A percentile compares a stretch with the other conserved stretches of the same genome.
Evolutionary conservation across 495 filamentous ascomycete species (phyloP).

Genomic region (Cudoniella acicularis): DNA sequence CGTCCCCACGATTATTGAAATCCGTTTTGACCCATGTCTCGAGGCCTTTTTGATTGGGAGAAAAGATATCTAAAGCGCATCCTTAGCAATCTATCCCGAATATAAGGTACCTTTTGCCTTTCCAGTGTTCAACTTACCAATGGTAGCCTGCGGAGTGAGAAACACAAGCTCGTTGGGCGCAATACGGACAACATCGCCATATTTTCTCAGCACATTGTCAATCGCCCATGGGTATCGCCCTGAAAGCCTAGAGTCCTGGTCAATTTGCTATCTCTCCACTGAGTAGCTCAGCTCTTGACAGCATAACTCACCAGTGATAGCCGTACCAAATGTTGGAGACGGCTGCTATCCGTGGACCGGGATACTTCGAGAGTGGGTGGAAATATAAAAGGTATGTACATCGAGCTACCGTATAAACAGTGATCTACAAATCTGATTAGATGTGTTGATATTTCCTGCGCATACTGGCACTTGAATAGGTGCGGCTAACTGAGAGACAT

Average conservation of each 20-base stretch:
- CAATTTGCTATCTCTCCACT: background rate
- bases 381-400: slow-evolving; percentile 50
- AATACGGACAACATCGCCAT: slow-evolving; percentile 21
- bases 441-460: too few relatives aligned
- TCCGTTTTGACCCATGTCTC: slow-evolving; percentile 22
- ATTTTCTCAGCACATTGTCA: slow-evolving; percentile 11
- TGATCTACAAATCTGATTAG: background rate
- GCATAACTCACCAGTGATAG: slow-evolving; percentile 12
- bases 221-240: slow-evolving; percentile 22
- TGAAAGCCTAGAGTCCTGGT: slow-evolving; percentile 4
- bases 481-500: too few relatives aligned
- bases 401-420: background rate
- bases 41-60: slow-evolving; percentile 4
- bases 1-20: slow-evolving; percentile 14
- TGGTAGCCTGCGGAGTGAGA: slow-evolving; percentile 9
- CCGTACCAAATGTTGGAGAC: slow-evolving; percentile 13
- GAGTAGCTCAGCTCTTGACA: background rate
- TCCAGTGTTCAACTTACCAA: too few relatives aligned
- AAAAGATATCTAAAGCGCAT: slow-evolving; percentile 11
- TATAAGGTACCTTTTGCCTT: too few relatives aligned
- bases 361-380: slow-evolving; percentile 61
- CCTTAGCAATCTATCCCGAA: background rate
- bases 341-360: slow-evolving; percentile 42
- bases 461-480: too few relatives aligned
- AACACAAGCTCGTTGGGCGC: slow-evolving; percentile 23